phyloP scores from a whole-genome alignment of 441 rosid genomes.

The Jatropha podagrica region DNA sequence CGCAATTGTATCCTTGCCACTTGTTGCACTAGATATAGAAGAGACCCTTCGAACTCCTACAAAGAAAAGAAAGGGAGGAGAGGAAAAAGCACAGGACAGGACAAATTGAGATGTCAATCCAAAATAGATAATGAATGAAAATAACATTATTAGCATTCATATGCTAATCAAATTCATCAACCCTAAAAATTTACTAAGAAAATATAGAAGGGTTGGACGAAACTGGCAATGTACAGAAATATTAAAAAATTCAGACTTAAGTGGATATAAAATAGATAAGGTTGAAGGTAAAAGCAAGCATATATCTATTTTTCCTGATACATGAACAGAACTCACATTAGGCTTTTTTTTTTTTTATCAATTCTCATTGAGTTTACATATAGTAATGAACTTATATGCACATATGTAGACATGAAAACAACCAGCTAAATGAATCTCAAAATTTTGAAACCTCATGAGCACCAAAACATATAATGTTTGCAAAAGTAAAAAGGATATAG shows the following conservation, averaged over 20 bases:
- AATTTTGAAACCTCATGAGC: not conserved
- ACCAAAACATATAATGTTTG: not conserved
- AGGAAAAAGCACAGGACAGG: not conserved
- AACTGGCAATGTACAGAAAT: not conserved
- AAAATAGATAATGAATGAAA: not conserved
- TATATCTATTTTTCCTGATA: not conserved
- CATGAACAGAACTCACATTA: not conserved
- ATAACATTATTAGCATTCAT: constrained; percentile 1
- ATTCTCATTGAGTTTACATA: not conserved
- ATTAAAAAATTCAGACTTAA: not conserved
- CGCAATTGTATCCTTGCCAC: constrained; percentile 88
- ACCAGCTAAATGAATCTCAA: too few species aligned
- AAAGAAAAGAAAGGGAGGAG: not conserved
- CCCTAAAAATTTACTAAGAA: not conserved
- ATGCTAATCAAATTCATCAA: not conserved
- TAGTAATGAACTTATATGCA: not conserved
- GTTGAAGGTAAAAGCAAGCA: not conserved
- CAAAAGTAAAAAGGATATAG: not conserved
- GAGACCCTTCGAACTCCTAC: constrained; percentile 68
- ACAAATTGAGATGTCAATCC: not conserved
- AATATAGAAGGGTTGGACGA: not conserved
- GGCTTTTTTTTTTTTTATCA: not conserved
- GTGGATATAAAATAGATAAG: not conserved
- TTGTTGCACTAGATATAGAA: constrained; percentile 64
- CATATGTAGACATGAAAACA: not conserved